Percentiles rank a stretch among this genome's conserved stretches.
Conservation (phyloP, 2,329 filamentous ascomycete genomes). For the Cladophialophora exuberans region DNA sequence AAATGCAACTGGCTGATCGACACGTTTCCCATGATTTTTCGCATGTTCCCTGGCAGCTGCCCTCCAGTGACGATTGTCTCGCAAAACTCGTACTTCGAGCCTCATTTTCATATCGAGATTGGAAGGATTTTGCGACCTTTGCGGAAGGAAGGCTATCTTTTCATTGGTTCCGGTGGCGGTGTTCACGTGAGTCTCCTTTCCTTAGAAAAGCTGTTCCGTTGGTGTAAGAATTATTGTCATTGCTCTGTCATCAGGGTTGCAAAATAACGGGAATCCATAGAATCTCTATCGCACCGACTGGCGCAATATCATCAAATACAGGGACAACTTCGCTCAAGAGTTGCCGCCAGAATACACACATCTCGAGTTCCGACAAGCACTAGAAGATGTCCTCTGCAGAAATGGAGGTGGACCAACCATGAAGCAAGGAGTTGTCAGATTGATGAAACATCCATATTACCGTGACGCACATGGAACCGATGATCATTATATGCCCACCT, state of each 20-base stretch:
- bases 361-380: conserved; percentile 67
- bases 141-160: conserved; percentile 57
- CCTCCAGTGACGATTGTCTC: conserved; percentile 66
- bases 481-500: conserved; percentile 69
- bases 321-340: conserved; percentile 65
- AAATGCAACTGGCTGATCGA: conserved; percentile 73
- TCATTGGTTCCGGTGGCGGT: conserved; percentile 64
- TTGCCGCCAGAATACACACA: conserved; percentile 62
- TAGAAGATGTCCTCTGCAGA: conserved; percentile 62
- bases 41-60: conserved; percentile 67
- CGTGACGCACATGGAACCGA: conserved; percentile 70
- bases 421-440: conserved; percentile 57
- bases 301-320: conserved; percentile 63
- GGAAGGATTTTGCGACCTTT: conserved; percentile 60
- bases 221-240: no score
- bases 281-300: conserved; percentile 71
- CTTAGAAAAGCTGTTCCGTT: no score
- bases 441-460: conserved; percentile 71
- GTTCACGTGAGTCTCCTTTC: no score
- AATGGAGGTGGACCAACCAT: conserved; percentile 57
- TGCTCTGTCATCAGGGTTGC: no score
- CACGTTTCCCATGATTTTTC: conserved; percentile 68
- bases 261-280: no score
- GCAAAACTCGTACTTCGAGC: conserved; percentile 59
- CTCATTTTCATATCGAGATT: conserved; percentile 60